Evolutionary conservation across 2,329 filamentous ascomycete species (phyloP), one percentile per base, ranked within the genome.

Genomic region (Aspergillus versicolor): DNA sequence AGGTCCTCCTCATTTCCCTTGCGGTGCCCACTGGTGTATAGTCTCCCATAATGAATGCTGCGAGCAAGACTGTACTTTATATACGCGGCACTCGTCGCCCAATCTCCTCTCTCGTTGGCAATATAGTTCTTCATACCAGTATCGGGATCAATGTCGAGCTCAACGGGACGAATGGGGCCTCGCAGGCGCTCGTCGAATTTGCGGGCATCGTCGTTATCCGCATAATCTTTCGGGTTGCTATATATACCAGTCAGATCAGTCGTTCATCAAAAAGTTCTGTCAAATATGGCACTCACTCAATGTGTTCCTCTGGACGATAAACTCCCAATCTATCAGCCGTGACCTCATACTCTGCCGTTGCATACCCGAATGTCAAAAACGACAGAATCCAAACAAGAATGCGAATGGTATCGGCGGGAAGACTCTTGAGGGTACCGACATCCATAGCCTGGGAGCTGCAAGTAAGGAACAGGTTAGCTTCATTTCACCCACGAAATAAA

Each of bases 71-170:
- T 92, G 75, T 85, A 90, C 64, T 87, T 86, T 58, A 96, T 82
- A 68, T 93, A 97, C 40, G 90, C 92, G 7, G 90, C 80, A 61
- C 92, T 96, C 19, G 94, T 99, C 1, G 92, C 91, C 90, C 92
- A 97, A 41, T 85, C 83, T 4, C 92, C 91, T 13, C 77, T 80
- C 72, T 97, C 93, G 68, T 97, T 97, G 59, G 93, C 87, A 64
- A 99, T 97, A 74, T 99, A 99, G 73, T 97, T 97, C 76, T 97
- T 99, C 93, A 99, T 96, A n/a, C 92, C 92, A 1, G 90, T 94
- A 5, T 83, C 78, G 34, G 78, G 77, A 67, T 94, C 90, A 56
- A 94, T 84, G 58, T 90, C 86, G 19, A 90, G 84, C 69, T 94
- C 90, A 41, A 84, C 74, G 4, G 83, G 82, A 58, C 85, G 79